Base-by-base conservation (phyloP, 1,139 yeast species). In the Yamadazyma sp. region DNA sequence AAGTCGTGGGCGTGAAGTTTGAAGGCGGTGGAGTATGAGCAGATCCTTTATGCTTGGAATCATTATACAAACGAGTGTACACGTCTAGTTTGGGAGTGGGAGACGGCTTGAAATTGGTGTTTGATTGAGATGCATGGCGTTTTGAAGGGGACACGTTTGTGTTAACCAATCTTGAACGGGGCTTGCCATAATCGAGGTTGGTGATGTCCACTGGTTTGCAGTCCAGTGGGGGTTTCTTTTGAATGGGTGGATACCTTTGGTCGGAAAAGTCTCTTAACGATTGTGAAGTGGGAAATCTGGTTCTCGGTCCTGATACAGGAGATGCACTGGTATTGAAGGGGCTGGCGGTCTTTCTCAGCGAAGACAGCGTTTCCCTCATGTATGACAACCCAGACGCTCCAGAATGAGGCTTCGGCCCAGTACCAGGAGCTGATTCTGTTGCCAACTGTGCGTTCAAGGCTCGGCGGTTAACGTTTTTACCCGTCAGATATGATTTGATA, bases 301-400 rank as follows among this genome's bases (percentile, higher is more conserved):
- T 14, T 16, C 32, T 32, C 4, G 17, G 15, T 7, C 15, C 22
- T 5, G 26, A 24, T 6, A 27, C 20, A 33, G 31, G 7, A 3
- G 37, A 17, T 20, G 23, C 22, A 9, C 29, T 34, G 5, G 34
- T 10, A 16, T 27, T 43, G 31, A 47, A 44, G 4, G 52, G 52
- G 39, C 40, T 50, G 8, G 45, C 32, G 14, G 34, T 37, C 33
- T 43, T 45, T 18, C 46, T 39, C 31, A 40, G 27, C 1, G 53
- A 49, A 6, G 52, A 47, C 8, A 50, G 40, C 2, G 54, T 50
- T 11, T 44, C 51, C 39, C 40, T 48, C 54, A 50, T 50, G 28
- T 49, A 50, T 5, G 50, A 45, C 15, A 47, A 27, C 15, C 39
- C 44, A 5, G 32, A 12, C 17, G 22, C 8, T n/a, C n/a, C n/a